These are phyloP conservation scores for Talaromyces sp. DNA, from an alignment of 2,329 filamentous ascomycete genomes.

Conservation along the genomic window DNA sequence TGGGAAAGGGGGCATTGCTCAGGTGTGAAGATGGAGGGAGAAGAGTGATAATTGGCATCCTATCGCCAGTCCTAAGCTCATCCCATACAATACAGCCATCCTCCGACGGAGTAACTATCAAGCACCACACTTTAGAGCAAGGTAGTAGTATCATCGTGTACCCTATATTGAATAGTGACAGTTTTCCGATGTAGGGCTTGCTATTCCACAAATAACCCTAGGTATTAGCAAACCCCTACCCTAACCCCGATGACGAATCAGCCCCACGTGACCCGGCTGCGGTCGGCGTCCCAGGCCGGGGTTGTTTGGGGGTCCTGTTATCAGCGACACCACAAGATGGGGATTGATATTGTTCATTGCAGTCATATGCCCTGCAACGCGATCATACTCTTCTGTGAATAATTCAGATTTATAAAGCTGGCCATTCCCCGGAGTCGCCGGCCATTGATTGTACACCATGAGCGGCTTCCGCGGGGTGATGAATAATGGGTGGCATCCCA, in stretches of 20 bases:
- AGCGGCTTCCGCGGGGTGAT: conserved; percentile 49
- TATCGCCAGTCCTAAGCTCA: no score
- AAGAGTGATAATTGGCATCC: no score
- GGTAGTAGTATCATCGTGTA: no score
- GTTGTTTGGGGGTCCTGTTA: not conserved
- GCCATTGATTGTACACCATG: conserved; percentile 36
- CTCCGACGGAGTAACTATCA: no score
- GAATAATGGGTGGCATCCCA: conserved; percentile 57
- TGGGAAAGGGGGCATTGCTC: no score
- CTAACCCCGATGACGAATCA: not conserved
- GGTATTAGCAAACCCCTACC: not conserved
- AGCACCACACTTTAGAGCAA: no score
- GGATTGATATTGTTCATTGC: not conserved
- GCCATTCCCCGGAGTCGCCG: not conserved
- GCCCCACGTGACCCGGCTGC: not conserved
- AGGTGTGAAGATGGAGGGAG: not conserved
- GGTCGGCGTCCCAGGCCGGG: not conserved
- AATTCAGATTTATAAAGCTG: not conserved
- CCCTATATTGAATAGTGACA: not conserved
- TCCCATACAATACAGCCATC: no score
- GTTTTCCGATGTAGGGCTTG: not conserved
- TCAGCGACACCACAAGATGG: not conserved
- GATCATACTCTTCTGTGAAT: not conserved
- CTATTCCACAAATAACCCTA: no score
- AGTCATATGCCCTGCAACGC: not conserved